Conservation (phyloP, 306 rosid species). For the Corylus avellana region DNA sequence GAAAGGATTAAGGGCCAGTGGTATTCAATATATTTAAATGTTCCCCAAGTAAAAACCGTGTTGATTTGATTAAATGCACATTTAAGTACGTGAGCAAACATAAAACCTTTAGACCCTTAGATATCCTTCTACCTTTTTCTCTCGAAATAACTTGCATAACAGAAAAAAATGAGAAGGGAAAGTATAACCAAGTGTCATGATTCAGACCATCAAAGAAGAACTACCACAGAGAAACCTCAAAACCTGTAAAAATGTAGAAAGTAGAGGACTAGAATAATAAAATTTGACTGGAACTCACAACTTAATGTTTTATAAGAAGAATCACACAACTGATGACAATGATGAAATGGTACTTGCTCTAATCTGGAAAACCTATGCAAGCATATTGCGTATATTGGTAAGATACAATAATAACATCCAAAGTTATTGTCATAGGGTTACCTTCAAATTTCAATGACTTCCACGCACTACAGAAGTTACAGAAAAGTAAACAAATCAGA, state of each 20-base stretch:
- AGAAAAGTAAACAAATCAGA: slow-evolving; percentile 6
- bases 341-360: neutral
- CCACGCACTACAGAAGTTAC: slow-evolving; percentile 6
- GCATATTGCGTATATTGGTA: neutral
- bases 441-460: slow-evolving; percentile 5
- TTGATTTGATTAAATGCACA: neutral
- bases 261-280: neutral
- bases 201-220: neutral
- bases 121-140: neutral
- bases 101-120: neutral
- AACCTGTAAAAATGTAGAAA: neutral
- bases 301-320: neutral
- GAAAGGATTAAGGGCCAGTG: neutral
- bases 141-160: neutral
- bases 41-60: neutral
- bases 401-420: neutral
- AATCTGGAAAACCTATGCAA: neutral
- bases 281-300: neutral
- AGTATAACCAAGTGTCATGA: neutral
- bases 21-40: neutral
- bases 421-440: neutral
- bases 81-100: neutral
- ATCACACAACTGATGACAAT: neutral
- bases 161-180: neutral
- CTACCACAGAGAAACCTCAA: neutral